Base-by-base conservation (phyloP, 495 filamentous ascomycete genomes). In the Neurospora sp. region DNA sequence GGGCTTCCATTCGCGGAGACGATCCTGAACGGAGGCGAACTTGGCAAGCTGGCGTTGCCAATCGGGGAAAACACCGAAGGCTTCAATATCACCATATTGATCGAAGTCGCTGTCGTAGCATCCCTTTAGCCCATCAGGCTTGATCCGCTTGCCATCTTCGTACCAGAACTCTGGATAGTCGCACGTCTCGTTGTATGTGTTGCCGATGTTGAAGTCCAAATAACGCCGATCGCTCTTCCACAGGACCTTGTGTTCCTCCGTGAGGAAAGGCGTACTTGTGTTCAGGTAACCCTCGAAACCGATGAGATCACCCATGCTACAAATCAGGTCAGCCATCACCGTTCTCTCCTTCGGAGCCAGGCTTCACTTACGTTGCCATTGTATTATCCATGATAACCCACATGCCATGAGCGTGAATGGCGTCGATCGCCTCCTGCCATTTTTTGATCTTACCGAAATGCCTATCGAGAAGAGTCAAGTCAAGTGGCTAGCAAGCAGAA, bases 371-470 rank as follows among this genome's bases (percentile, higher is more conserved):
- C 79, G 90, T 92, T 42, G 90, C 84, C 78, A 92, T 84, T 11
- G 91, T 93, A 74, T 92, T 92, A 74, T 93, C 91, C 74, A 92
- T 82, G 31, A 93, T 82, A 39, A 92, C 89, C 82, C 90, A 92
- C 89, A 93, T 92, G 44, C 86, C 87, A 9, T 88, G 85, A 5
- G 77, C 80, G 78, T 92, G 90, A 35, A 93, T 89, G 68, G 90
- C 90, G 10, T 84, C 82, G 71, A 93, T 89, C 2, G 87, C 86
- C 44, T 84, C 77, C 78, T 90, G 88, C 91, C 91, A 93, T 46
- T 81, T 79, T 39, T 87, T 77, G 69, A 93, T 88, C 14, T 82
- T 87, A 4, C 90, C 91, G 73, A 87, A 90, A 78, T 93, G 91
- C 71, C 88, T 86, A 77, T 93, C 91, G 1, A 93, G 83, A 9